phyloP scores from a whole-genome alignment of 2,329 filamentous ascomycete genomes.

The Fusarium transvaalense region DNA sequence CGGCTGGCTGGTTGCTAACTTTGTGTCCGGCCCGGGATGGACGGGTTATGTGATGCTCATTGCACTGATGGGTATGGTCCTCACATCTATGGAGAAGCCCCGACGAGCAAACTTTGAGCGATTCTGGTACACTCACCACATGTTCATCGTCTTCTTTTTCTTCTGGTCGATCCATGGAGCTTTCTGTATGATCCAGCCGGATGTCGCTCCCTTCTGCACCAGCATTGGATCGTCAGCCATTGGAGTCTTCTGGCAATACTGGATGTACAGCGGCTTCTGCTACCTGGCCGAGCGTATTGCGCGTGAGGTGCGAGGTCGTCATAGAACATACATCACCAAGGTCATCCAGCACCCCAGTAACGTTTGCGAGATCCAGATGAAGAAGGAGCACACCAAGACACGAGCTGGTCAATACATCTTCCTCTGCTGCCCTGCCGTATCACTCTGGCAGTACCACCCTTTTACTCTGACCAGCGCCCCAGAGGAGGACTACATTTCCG shows the following conservation, averaged over 20 bases:
- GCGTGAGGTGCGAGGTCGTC: conserved; percentile 81
- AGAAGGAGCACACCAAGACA: conserved; percentile 88
- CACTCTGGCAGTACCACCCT: conserved; percentile 89
- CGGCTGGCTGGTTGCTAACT: conserved; percentile 82
- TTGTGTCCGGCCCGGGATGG: conserved; percentile 85
- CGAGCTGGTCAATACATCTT: conserved; percentile 89
- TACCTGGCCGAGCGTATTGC: conserved; percentile 85
- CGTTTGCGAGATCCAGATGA: conserved; percentile 91
- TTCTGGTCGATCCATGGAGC: conserved; percentile 93
- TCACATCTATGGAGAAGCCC: conserved; percentile 82
- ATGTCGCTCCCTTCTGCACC: conserved; percentile 82
- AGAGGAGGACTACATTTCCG: conserved; percentile 90
- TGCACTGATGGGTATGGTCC: conserved; percentile 80
- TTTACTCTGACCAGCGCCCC: conserved; percentile 89
- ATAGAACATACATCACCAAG: conserved; percentile 89
- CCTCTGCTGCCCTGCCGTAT: conserved; percentile 87
- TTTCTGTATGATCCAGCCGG: conserved; percentile 91
- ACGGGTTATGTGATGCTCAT: conserved; percentile 87
- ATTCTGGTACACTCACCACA: conserved; percentile 92
- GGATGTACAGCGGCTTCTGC: conserved; percentile 85
- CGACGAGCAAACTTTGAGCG: conserved; percentile 86
- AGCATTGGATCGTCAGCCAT: conserved; percentile 73
- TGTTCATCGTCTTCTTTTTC: conserved; percentile 89
- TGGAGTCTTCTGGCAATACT: conserved; percentile 91
- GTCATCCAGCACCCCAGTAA: conserved; percentile 91